A percentile compares a stretch with the other conserved stretches of the same genome.
phyloP scores from a whole-genome alignment of 139 green algal species.

The Chlamydomonas sphaeroides region DNA sequence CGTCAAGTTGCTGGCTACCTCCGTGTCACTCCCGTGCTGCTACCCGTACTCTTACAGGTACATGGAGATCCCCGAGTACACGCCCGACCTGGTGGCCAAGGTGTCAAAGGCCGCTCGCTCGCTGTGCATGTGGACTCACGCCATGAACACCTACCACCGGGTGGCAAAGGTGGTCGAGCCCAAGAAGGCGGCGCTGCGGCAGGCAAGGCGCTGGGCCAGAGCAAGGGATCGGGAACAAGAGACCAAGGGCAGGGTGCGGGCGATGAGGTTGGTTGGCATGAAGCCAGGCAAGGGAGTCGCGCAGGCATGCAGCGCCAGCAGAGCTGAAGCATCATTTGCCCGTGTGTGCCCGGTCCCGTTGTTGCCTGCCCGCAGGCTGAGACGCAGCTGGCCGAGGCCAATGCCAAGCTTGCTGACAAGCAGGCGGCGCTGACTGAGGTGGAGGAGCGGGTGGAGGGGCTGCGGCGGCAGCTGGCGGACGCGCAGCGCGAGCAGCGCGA shows the following conservation, averaged over 20 bases:
- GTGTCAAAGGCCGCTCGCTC: conserved; percentile 79
- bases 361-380: no score
- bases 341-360: no score
- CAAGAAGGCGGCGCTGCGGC: conserved; percentile 73
- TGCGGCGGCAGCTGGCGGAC: conserved; percentile 67
- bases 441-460: conserved; percentile 64
- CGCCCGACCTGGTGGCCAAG: conserved; percentile 76
- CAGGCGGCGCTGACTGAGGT: conserved; percentile 70
- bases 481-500: conserved; percentile 77
- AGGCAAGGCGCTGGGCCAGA: no score
- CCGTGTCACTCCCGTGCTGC: no score
- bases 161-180: conserved; percentile 80
- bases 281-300: no score
- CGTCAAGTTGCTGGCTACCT: neutral
- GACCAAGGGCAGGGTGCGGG: no score
- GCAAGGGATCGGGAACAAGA: no score
- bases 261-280: no score
- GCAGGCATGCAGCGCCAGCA: no score
- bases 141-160: conserved; percentile 86
- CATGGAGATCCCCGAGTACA: conserved; percentile 72
- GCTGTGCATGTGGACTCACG: conserved; percentile 88
- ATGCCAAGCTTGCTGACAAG: conserved; percentile 80
- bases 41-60: no score
- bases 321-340: no score
- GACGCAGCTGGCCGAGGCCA: conserved; percentile 67